Evolutionary conservation across 345 rosid species (phyloP).

Genomic region (Populus davidiana): DNA sequence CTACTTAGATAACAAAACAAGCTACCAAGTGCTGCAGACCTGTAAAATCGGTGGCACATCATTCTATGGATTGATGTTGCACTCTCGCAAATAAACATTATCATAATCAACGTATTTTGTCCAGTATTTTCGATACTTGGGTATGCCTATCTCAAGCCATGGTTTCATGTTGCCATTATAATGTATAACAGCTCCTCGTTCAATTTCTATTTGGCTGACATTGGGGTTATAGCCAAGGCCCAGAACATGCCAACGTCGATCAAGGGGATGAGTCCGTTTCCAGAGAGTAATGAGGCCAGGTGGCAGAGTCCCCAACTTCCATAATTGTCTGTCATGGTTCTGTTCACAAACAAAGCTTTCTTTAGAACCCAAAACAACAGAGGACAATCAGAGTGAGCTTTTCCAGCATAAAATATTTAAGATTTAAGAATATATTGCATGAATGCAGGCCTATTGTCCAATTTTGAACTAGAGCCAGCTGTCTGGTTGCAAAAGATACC

Average conservation of each 20-base stretch:
- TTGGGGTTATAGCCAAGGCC: conserved; percentile 87
- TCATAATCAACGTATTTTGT: conserved; percentile 60
- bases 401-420: background rate
- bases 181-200: conserved; percentile 69
- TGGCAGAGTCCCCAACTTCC: conserved; percentile 77
- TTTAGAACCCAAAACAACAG: background rate
- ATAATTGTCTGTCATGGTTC: conserved; percentile 67
- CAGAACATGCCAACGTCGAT: conserved; percentile 60
- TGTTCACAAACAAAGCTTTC: conserved; percentile 27
- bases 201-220: conserved; percentile 66
- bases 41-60: conserved; percentile 9
- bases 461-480: background rate
- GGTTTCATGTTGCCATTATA: conserved; percentile 86
- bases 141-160: conserved; percentile 90
- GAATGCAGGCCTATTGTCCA: background rate
- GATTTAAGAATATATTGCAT: conserved; percentile 3
- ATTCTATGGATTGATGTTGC: conserved; percentile 67
- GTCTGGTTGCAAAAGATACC: background rate
- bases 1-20: conserved; percentile 9
- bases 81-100: conserved; percentile 63
- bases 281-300: conserved; percentile 80
- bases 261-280: conserved; percentile 60
- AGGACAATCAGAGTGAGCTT: background rate
- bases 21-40: conserved; percentile 25
- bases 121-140: conserved; percentile 67